Evolutionary conservation across 2,329 filamentous ascomycete species (phyloP).

Genomic region (Zalaria obscura): DNA sequence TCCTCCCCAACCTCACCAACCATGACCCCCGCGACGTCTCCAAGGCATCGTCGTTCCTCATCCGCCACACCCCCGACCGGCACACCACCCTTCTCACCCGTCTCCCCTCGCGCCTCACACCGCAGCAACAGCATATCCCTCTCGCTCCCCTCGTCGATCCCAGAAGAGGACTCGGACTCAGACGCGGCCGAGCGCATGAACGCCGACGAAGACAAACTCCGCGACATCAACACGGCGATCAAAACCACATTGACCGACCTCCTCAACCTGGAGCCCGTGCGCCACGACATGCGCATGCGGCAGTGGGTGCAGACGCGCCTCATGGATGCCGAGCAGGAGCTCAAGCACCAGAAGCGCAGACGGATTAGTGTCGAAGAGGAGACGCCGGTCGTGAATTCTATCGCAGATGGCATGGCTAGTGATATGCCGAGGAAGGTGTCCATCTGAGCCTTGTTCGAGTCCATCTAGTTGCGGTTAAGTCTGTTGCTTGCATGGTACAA

Average conservation of each 20-base stretch:
- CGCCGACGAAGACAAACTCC: conserved; percentile 30
- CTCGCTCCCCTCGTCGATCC: conserved; percentile 7
- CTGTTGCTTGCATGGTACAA: too few species aligned
- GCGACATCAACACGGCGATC: conserved; percentile 37
- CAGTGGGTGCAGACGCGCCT: conserved; percentile 37
- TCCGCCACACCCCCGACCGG: conserved; percentile 4
- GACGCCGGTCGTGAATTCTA: not conserved
- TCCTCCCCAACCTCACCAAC: conserved; percentile 13
- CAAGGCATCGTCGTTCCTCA: conserved; percentile 1
- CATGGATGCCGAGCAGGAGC: conserved; percentile 39
- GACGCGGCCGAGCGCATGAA: conserved; percentile 17
- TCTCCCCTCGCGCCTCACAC: conserved; percentile 8
- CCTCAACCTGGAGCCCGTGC: conserved; percentile 37
- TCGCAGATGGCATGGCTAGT: conserved; percentile 1
- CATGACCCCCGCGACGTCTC: not conserved
- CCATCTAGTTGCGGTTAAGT: too few species aligned
- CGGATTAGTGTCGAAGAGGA: conserved; percentile 15
- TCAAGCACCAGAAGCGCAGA: conserved; percentile 26
- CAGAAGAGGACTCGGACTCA: conserved; percentile 6
- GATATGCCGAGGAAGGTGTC: not conserved
- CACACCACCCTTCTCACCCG: conserved; percentile 6
- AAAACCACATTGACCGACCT: conserved; percentile 40
- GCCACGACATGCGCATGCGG: conserved; percentile 30
- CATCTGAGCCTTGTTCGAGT: not conserved
- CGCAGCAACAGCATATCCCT: conserved; percentile 2